Percentiles rank a stretch among this genome's conserved stretches.
Conservation (phyloP, 306 rosid species). For the Prunus padus region DNA sequence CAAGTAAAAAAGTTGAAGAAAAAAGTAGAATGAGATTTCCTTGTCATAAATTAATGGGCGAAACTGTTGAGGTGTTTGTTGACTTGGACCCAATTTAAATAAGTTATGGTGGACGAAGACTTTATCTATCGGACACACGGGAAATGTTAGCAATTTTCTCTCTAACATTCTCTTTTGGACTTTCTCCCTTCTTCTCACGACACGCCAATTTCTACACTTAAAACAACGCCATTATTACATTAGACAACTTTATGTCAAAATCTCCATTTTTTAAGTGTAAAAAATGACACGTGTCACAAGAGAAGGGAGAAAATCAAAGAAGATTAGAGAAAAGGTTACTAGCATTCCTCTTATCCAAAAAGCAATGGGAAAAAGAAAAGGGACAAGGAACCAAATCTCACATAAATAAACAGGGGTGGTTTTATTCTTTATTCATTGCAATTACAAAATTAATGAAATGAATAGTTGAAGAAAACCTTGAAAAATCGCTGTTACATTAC, state of each 20-base stretch:
- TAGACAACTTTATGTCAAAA: too few relatives aligned
- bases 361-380: not conserved
- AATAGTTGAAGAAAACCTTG: constrained; percentile 31
- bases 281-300: too few relatives aligned
- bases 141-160: too few relatives aligned
- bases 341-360: too few relatives aligned
- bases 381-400: not conserved
- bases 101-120: not conserved
- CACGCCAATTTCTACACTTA: too few relatives aligned
- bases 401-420: not conserved
- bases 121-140: not conserved
- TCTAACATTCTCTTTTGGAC: too few relatives aligned
- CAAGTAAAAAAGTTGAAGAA: not conserved
- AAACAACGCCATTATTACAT: too few relatives aligned
- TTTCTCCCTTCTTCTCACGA: too few relatives aligned
- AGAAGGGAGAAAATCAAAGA: too few relatives aligned
- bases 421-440: constrained; percentile 30
- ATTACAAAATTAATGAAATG: constrained; percentile 44
- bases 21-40: not conserved
- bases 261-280: too few relatives aligned
- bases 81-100: not conserved
- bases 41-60: not conserved
- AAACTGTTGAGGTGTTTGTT: not conserved
- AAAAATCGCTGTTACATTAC: constrained; percentile 40
- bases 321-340: too few relatives aligned